Evolutionary conservation across 257 asterid species (phyloP).

Genomic region (Verbena officinalis): DNA sequence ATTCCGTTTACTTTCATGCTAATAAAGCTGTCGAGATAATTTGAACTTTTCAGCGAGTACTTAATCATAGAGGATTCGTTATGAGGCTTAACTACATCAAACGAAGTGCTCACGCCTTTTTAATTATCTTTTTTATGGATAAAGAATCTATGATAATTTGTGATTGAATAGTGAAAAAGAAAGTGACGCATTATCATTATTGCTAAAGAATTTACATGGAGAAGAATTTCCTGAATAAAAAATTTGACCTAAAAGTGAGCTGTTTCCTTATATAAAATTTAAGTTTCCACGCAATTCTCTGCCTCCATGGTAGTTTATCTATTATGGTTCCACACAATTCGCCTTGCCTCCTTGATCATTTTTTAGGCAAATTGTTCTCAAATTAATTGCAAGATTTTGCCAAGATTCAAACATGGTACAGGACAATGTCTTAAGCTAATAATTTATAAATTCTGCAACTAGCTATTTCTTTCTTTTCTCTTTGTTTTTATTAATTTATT

Average conservation of each 20-base stretch:
- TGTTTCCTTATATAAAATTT: background rate
- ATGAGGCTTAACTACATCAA: background rate
- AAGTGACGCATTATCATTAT: background rate
- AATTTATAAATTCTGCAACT: background rate
- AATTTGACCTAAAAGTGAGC: background rate
- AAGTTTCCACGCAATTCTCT: background rate
- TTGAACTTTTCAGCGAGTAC: background rate
- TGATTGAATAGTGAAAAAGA: background rate
- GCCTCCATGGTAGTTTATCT: background rate
- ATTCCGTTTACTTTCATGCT: conserved; percentile 6
- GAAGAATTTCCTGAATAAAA: background rate
- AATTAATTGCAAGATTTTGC: conserved; percentile 8
- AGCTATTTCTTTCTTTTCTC: background rate
- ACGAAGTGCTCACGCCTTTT: background rate
- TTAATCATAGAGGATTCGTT: background rate
- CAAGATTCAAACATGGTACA: background rate
- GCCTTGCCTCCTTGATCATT: background rate
- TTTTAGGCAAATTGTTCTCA: background rate
- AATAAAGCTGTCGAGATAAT: background rate
- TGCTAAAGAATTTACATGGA: conserved; percentile 2
- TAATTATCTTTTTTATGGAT: too few relatives aligned
- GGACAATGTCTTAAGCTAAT: background rate
- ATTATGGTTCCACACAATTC: background rate
- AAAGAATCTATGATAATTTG: background rate
- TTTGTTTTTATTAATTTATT: too few relatives aligned